Base-by-base conservation (phyloP, 1,284 basidiomycete genomes). In the Boletellus deceptivus region DNA sequence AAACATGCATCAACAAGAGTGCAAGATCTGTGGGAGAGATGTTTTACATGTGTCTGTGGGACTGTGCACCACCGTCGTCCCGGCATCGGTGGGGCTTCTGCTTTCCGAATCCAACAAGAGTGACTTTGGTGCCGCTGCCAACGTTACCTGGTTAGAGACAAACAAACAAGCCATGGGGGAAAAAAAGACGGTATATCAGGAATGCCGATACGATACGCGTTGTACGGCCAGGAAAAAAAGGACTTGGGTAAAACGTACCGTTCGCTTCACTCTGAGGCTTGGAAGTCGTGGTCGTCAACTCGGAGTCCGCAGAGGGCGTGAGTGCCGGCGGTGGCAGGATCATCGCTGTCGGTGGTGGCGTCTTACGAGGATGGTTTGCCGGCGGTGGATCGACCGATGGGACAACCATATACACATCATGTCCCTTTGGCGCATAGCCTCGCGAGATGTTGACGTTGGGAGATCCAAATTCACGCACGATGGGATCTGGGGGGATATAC, bases 81-180 rank as follows among this genome's bases (percentile, higher is more conserved):
- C 35, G 18, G 31, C 34, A 11, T 20, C 34, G 5, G 35, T 44
- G 1, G 47, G 33, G 7, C 49, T 40, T 8, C 24, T 24, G 46
- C 18, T 38, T 16, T 49, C 49, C 18, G 38, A 7, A 17, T 10
- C 25, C 10, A 50, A 50, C 38, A 50, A 36, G 17, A 49, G 53
- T 16, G 52, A 37, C 7, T 36, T 55, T 16, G 11, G 3, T 29
- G 31, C 20, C 14, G 18, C 38, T 3, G 22, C n/a, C 9, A n/a
- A 16, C 14, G 9, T 22, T 33, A 11, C 25, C 3, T 10, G 4
- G 24, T 25, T 7, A 25, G 24, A 25, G 6, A 25, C 24, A 25
- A 25, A 25, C 24, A 7, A 25, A 25, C 24, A 25, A 25, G 6
- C 4, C 24, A 25, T 25, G 24, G 24, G 20, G 27, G 7, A 29